Base-by-base conservation (phyloP, 345 rosid species). In the Rubroshorea leprosula region DNA sequence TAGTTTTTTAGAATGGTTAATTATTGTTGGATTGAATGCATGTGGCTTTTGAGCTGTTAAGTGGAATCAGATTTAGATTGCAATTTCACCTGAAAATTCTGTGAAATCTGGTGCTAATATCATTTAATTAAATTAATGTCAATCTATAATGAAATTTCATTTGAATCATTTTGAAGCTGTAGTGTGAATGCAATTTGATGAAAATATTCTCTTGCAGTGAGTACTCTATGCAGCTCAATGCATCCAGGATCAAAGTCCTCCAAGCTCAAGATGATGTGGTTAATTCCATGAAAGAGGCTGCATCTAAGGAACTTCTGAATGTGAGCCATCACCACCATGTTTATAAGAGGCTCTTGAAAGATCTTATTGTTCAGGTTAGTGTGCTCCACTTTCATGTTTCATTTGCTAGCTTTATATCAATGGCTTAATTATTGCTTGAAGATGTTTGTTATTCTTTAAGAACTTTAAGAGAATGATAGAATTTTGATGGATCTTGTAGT, bases 161-260 rank as follows among this genome's bases (percentile, higher is more conserved):
- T 3, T 53, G 23, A 21, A 25, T 25, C 14, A 4, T 11, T 0
- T 23, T 10, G 7, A 48, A 17, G 6, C 38, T 25, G 15, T 20
- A 27, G 21, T 25, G 23, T 57, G 38, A 44, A 20, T 25, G 43
- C 25, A 18, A 47, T 17, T 22, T 53, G 41, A 19, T 7, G 23
- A 51, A 0, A 25, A 65, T 21, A 14, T 66, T 74, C 12, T 35
- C 12, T 35, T 56, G 71, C 70, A 90, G 97, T 68, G 99, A 94
- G 67, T 94, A 90, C 73, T 93, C 99, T 15, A 93, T 93, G 96
- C 99, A 89, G 80, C 84, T 93, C 29, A 93, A 93, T 69, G 97
- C 96, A 11, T 89, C 97, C 65, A 75, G 99, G 77, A 93, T 87
- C 75, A 93, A 89, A 66, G 85, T 89, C 62, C 90, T 93, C 64